These are phyloP conservation scores for Penicillium alfredii DNA, from an alignment of 495 filamentous ascomycete genomes.

Conservation along the genomic window DNA sequence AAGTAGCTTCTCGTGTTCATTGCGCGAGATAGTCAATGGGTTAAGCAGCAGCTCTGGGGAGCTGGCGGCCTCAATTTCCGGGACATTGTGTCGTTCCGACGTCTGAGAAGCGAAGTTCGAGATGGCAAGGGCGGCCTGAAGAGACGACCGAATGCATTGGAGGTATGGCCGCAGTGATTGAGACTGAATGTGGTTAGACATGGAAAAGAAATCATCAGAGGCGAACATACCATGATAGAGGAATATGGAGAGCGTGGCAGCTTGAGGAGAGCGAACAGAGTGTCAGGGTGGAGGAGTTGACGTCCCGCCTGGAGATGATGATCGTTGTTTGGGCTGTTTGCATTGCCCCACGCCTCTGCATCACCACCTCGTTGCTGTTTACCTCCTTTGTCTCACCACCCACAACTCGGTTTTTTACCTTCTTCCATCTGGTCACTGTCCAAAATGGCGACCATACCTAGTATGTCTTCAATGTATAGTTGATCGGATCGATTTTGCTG, in stretches of 20 bases:
- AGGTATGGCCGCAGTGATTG: conserved; percentile 98
- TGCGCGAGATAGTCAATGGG: conserved; percentile 78
- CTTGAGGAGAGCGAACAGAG: too few species aligned
- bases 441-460: conserved; percentile 57
- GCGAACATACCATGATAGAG: conserved; percentile 18
- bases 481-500: conserved; percentile 15
- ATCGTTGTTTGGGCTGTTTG: conserved; percentile 36
- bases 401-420: conserved; percentile 22
- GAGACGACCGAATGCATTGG: conserved; percentile 87
- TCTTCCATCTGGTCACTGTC: conserved; percentile 10
- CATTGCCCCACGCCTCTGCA: conserved; percentile 32
- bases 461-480: conserved; percentile 32
- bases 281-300: conserved; percentile 5
- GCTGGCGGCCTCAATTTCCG: conserved; percentile 87
- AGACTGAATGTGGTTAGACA: conserved; percentile 51
- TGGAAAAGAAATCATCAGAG: background rate
- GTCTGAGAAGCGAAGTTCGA: conserved; percentile 97
- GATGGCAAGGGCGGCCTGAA: conserved; percentile 89
- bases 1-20: conserved; percentile 86
- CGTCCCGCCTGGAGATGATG: conserved; percentile 12
- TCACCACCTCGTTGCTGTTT: conserved; percentile 26
- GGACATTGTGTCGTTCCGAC: conserved; percentile 94
- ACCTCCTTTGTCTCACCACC: conserved; percentile 23
- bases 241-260: conserved; percentile 1
- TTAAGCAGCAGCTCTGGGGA: conserved; percentile 95